Conservation (phyloP, 345 rosid species). For the Erysimum cheiranthoides region DNA sequence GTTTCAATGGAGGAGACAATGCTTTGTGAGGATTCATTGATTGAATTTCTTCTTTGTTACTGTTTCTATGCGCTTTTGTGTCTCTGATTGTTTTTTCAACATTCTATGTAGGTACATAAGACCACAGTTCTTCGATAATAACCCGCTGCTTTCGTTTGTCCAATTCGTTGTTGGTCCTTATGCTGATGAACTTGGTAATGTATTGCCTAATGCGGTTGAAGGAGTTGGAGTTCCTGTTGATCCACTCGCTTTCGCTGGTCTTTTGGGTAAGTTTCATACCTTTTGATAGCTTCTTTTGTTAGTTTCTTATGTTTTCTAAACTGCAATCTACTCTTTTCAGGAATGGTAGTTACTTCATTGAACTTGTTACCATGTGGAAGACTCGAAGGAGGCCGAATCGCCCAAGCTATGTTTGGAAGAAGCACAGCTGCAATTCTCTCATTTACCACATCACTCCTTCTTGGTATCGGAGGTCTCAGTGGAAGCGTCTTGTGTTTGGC, state of each 20-base stretch:
- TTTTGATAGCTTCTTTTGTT: neutral
- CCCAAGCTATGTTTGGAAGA: conserved; percentile 94
- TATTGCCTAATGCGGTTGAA: conserved; percentile 91
- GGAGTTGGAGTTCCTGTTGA: conserved; percentile 93
- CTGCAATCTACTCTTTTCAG: conserved; percentile 42
- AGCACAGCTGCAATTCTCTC: conserved; percentile 76
- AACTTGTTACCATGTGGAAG: conserved; percentile 94
- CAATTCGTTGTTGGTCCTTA: conserved; percentile 91
- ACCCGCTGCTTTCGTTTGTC: conserved; percentile 83
- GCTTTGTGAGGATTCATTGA: conserved; percentile 68
- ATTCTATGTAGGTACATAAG: conserved; percentile 70
- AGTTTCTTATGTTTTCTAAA: neutral
- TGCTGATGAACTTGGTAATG: conserved; percentile 89
- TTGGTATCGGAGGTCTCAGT: conserved; percentile 77
- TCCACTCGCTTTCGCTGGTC: conserved; percentile 97
- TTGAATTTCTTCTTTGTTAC: neutral
- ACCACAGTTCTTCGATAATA: conserved; percentile 89
- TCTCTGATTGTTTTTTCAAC: conserved; percentile 10
- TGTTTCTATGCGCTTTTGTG: neutral
- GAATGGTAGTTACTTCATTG: conserved; percentile 94
- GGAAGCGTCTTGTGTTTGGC: conserved; percentile 91
- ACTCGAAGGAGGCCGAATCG: conserved; percentile 95
- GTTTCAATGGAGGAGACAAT: conserved; percentile 92
- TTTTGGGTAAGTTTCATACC: conserved; percentile 61
- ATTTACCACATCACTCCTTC: conserved; percentile 76